phyloP scores from a whole-genome alignment of 1,139 yeast genomes.

The Geotrichum armillariae region DNA sequence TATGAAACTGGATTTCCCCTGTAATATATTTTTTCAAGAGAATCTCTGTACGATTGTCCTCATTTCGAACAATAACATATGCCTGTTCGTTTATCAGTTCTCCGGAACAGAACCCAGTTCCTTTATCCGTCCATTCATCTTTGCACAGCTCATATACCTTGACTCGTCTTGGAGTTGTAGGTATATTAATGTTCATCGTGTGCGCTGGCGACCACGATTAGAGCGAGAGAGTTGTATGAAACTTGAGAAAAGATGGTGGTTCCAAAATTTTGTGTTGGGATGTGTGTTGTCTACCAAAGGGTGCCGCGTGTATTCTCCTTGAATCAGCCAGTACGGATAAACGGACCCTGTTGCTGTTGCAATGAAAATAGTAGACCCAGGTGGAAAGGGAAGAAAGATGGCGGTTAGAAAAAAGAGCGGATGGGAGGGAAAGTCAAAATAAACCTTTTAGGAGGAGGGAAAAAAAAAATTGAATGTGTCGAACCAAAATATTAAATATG shows the following conservation, averaged over 20 bases:
- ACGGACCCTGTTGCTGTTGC: no score
- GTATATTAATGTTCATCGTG: slow-evolving; percentile 31
- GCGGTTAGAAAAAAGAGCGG: no score
- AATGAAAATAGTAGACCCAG: no score
- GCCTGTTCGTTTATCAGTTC: slow-evolving; percentile 53
- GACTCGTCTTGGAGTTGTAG: slow-evolving; percentile 67
- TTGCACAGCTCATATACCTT: slow-evolving; percentile 81
- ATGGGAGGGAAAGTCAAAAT: no score
- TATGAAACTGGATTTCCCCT: slow-evolving; percentile 80
- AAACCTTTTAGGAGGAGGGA: no score
- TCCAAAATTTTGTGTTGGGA: neutral
- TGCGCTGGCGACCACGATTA: slow-evolving; percentile 1
- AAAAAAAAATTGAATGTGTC: no score
- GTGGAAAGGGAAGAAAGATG: no score
- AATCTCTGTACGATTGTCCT: slow-evolving; percentile 57
- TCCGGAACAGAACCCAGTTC: slow-evolving; percentile 90
- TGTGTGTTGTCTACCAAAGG: neutral
- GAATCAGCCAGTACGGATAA: neutral
- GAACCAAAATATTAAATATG: no score
- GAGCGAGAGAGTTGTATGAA: neutral
- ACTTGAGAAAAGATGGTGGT: neutral
- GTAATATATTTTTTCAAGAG: slow-evolving; percentile 65
- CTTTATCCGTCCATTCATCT: slow-evolving; percentile 89
- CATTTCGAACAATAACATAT: slow-evolving; percentile 71
- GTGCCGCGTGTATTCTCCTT: neutral